Conservation (phyloP, 2,329 filamentous ascomycete species). For the Exophiala phaeomuriformis region DNA sequence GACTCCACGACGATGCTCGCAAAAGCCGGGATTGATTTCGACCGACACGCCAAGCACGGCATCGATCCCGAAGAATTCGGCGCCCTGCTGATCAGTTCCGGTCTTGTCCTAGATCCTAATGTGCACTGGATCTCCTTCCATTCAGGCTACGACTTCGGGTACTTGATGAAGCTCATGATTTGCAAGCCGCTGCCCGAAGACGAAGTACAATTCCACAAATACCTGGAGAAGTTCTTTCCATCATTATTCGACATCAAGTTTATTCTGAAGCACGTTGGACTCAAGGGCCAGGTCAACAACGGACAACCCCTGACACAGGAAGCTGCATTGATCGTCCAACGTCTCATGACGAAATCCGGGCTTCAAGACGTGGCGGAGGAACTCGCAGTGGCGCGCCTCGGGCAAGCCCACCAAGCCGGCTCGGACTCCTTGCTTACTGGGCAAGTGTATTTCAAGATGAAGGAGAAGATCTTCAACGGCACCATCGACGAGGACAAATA, state of each 20-base stretch:
- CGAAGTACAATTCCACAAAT: constrained; percentile 78
- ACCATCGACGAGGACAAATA: constrained; percentile 71
- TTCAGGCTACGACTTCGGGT: constrained; percentile 96
- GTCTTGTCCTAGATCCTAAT: constrained; percentile 76
- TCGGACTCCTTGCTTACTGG: constrained; percentile 91
- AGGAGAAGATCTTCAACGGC: constrained; percentile 77
- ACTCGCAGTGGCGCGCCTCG: constrained; percentile 80
- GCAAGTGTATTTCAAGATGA: constrained; percentile 89
- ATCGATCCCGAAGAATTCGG: constrained; percentile 89
- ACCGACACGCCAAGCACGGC: constrained; percentile 72
- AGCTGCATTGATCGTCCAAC: constrained; percentile 67
- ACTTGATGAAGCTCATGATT: constrained; percentile 87
- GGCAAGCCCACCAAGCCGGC: constrained; percentile 83
- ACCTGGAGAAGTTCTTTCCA: constrained; percentile 89
- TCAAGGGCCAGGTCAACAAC: constrained; percentile 60
- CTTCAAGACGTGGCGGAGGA: constrained; percentile 91
- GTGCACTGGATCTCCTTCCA: constrained; percentile 98
- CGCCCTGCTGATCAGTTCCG: constrained; percentile 81
- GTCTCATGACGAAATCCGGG: constrained; percentile 82
- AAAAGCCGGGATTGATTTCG: constrained; percentile 88
- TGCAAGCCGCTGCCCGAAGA: constrained; percentile 70
- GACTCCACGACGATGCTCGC: constrained; percentile 87
- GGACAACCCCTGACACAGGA: constrained; percentile 56
- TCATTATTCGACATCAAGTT: constrained; percentile 95
- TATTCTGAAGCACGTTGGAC: constrained; percentile 82